Percentiles rank a stretch among this genome's conserved stretches.
phyloP scores from a whole-genome alignment of 1,284 basidiomycete genomes.

The Ceratobasidium sp. region DNA sequence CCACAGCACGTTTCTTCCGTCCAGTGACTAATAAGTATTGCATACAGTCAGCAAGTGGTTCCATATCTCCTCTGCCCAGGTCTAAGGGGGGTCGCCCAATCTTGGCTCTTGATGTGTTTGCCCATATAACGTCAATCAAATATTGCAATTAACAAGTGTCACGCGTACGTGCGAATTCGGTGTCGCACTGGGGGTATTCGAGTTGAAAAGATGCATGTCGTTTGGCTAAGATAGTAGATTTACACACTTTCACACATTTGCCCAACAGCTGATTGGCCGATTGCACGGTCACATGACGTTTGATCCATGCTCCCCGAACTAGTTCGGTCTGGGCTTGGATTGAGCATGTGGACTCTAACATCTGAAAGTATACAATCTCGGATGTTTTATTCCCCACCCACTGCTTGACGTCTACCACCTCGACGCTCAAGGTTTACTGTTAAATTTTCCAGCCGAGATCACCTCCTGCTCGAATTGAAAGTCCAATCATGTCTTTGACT shows the following conservation, averaged over 20 bases:
- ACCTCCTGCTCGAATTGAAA: not conserved
- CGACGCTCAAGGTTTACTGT: not conserved
- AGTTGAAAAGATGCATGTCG: too few relatives aligned
- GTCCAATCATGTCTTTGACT: not conserved
- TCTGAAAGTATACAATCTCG: not conserved
- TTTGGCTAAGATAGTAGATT: too few relatives aligned
- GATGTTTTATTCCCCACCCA: not conserved
- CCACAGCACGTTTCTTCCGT: constrained; percentile 4
- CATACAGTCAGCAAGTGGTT: constrained; percentile 81
- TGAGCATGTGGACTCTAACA: constrained; percentile 10
- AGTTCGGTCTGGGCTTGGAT: constrained; percentile 6
- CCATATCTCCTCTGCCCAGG: constrained; percentile 84
- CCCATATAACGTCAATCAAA: not conserved
- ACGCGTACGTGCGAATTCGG: too few relatives aligned
- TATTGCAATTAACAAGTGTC: too few relatives aligned
- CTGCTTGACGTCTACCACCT: not conserved
- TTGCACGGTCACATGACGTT: not conserved
- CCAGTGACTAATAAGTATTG: constrained; percentile 51
- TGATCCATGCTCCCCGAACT: not conserved
- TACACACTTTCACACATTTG: too few relatives aligned
- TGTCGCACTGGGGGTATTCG: too few relatives aligned
- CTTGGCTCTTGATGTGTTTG: not conserved
- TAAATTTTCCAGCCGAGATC: not conserved
- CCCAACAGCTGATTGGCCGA: too few relatives aligned
- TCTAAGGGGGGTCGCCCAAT: constrained; percentile 52